A percentile compares a stretch with the other conserved stretches of the same genome.
Evolutionary conservation across 169 alveolate species (phyloP).

Genomic region (Eimeria tenella): DNA sequence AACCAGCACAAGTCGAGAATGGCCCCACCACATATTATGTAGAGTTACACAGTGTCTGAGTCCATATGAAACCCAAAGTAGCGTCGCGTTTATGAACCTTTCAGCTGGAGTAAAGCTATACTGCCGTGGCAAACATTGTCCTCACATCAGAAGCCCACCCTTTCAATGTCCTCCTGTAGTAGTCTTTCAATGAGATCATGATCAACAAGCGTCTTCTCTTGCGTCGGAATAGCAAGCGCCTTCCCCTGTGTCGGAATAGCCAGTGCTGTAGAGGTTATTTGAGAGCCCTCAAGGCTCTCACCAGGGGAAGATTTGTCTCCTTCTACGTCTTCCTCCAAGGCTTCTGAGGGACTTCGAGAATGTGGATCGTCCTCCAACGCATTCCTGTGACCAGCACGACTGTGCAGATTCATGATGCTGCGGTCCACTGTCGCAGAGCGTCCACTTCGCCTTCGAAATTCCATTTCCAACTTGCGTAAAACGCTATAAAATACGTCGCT

Average conservation of each 20-base stretch:
- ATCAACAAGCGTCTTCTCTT: constrained; percentile 57
- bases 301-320: not conserved
- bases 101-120: too few relatives aligned
- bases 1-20: not conserved
- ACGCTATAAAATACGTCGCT: constrained; percentile 56
- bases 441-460: constrained; percentile 69
- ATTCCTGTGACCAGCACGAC: not conserved
- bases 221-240: not conserved
- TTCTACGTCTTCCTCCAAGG: not conserved
- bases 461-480: constrained; percentile 44
- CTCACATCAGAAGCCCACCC: constrained; percentile 12
- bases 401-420: constrained; percentile 5
- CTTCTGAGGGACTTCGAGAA: not conserved
- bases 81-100: too few relatives aligned
- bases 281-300: not conserved
- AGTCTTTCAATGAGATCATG: constrained; percentile 61
- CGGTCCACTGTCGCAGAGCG: constrained; percentile 52
- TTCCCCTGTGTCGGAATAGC: constrained; percentile 14
- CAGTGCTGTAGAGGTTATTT: not conserved
- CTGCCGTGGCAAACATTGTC: too few relatives aligned
- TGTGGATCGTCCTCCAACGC: not conserved
- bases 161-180: constrained; percentile 61
- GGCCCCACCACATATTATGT: not conserved
- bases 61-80: too few relatives aligned
- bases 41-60: too few relatives aligned